A percentile compares a stretch with the other conserved stretches of the same genome.
Conservation (phyloP, 2,329 filamentous ascomycete genomes). For the Orbilia brochopaga region DNA sequence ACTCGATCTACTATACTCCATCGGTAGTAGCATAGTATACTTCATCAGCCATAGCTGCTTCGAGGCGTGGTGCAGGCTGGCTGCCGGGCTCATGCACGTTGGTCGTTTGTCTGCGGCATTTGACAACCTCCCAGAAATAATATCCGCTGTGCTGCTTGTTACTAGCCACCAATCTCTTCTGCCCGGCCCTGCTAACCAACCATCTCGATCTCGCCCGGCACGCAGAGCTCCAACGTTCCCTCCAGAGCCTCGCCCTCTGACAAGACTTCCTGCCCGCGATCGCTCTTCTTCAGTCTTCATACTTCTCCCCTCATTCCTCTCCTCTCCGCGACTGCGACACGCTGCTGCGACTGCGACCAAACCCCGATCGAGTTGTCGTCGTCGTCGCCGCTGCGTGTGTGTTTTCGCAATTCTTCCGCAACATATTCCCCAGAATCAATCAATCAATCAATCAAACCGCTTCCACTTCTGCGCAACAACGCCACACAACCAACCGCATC, state of each 20-base stretch:
- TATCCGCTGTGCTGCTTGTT: constrained; percentile 4
- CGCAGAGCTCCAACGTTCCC: constrained; percentile 51
- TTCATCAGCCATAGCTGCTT: constrained; percentile 26
- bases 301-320: constrained; percentile 20
- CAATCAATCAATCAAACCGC: no score
- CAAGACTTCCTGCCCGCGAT: constrained; percentile 40
- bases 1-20: constrained; percentile 18
- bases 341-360: constrained; percentile 27
- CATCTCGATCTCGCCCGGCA: constrained; percentile 39
- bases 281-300: no score
- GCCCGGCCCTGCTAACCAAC: constrained; percentile 51
- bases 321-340: not conserved
- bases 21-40: no score
- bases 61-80: constrained; percentile 27
- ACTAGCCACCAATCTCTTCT: constrained; percentile 46
- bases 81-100: constrained; percentile 40
- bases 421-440: constrained; percentile 10
- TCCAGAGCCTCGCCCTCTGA: constrained; percentile 45
- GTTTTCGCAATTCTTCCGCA: constrained; percentile 11
- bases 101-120: constrained; percentile 52
- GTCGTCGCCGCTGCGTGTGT: not conserved
- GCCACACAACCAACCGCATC: constrained; percentile 1
- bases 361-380: not conserved
- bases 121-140: constrained; percentile 22
- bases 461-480: constrained; percentile 4